Base-by-base conservation (phyloP, 2,329 filamentous ascomycete species). In the Sarocladium oryzae region DNA sequence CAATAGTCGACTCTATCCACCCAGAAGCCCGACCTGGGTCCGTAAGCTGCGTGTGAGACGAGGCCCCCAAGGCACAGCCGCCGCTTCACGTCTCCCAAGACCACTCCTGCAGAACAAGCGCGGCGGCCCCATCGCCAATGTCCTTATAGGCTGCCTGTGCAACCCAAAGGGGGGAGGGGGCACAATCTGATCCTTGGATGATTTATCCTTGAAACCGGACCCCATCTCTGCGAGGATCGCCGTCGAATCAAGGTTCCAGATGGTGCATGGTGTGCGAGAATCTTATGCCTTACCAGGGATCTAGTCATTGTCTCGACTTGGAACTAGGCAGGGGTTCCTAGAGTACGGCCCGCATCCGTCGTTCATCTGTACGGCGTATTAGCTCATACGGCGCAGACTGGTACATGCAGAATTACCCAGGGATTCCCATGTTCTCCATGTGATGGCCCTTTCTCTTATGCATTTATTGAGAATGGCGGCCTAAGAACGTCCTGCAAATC, bases 261-360 rank as follows among this genome's bases (percentile, higher is more conserved):
- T 15, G 21, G 5, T 26, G 21, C 21, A 3, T 26, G n/a, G 40
- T 43, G 23, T 20, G 21, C 40, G 40, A 8, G 40, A 43, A 43
- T 24, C 21, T 43, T 28, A 28, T 43, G 40, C 40, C 40, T 43
- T 3, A 28, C 23, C 4, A 26, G n/a, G 40, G 21, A 26, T 30
- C 40, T 43, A 43, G 40, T n/a, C n/a, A 23, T 18, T 30, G 40
- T 43, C 40, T 43, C 40, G 40, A 43, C 11, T 10, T 28, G 21
- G 40, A 43, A 28, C 40, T 43, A 43, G 23, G 23, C 40, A 43
- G 40, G 40, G 40, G 40, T 24, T 10, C 23, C n/a, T 21, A 20
- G 21, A n/a, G 40, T 10, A 23, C 40, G 40, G 40, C 21, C 40
- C 40, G 40, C 23, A 43, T n/a, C 36, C 20, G 21, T 28, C 21